phyloP scores from a whole-genome alignment of 768 basidiomycete species.

The Candolleomyces efflorescens region DNA sequence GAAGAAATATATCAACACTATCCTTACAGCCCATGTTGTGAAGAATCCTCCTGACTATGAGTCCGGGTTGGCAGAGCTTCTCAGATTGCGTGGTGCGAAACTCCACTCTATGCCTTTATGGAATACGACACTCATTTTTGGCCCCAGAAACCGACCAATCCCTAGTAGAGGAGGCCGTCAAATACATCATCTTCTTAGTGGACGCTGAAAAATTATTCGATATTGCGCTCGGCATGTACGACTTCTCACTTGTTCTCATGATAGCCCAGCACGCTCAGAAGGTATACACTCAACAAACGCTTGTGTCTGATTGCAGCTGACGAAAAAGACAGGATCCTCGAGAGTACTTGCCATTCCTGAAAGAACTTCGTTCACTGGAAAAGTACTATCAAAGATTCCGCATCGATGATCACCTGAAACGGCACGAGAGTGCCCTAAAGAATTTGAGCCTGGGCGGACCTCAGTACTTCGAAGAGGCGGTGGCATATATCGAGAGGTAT shows the following conservation, averaged over 20 bases:
- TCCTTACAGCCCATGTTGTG: constrained; percentile 90
- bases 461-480: constrained; percentile 73
- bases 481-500: constrained; percentile 75
- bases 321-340: constrained; percentile 75
- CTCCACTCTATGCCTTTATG: not conserved
- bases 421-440: constrained; percentile 66
- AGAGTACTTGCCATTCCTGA: constrained; percentile 96
- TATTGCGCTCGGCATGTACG: constrained; percentile 97
- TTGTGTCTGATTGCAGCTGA: not conserved
- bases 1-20: constrained; percentile 81
- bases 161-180: constrained; percentile 93
- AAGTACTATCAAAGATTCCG: constrained; percentile 81
- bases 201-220: constrained; percentile 91
- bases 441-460: constrained; percentile 71
- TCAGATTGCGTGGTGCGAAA: constrained; percentile 68
- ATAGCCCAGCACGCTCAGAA: constrained; percentile 97
- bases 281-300: constrained; percentile 35
- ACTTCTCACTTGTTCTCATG: constrained; percentile 93
- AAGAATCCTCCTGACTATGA: constrained; percentile 91
- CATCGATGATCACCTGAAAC: constrained; percentile 89
- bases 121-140: not conserved
- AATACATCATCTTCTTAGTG: constrained; percentile 97
- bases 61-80: constrained; percentile 69
- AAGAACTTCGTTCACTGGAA: constrained; percentile 78
- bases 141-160: constrained; percentile 52